Evolutionary conservation across 768 basidiomycete genomes (phyloP), one percentile per base, ranked within the genome.

Genomic region (Antrodiella citrinella): DNA sequence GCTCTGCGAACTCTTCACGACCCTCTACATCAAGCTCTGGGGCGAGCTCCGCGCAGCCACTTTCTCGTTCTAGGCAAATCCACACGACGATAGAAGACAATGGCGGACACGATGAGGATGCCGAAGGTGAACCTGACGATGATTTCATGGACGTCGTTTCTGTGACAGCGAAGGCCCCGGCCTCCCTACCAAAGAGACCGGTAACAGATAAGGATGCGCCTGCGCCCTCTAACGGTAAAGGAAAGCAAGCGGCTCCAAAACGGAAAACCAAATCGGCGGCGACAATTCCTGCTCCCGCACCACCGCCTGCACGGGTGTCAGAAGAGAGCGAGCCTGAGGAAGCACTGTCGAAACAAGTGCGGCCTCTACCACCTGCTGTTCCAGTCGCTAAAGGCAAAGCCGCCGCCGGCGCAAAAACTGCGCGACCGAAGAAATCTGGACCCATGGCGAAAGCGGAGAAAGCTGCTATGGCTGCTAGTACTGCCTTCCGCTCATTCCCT

Each of bases 81-180:
- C 45, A 44, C 23, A 43, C 46, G 43, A 50, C 26, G 23, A 53
- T 49, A 2, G 35, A 43, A 35, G 30, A 35, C 30, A 15, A 35
- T 7, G 30, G 30, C 30, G n/a, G n/a, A n/a, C 30, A 35, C 1
- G 52, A 51, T 7, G 26, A 10, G 2, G 42, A 55, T 20, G 50
- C 52, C 4, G 52, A 56, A 2, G 56, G 56, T 35, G 58, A 76
- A 46, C 59, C 63, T 0, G 77, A 74, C 19, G 72, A 75, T 21
- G 74, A 76, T 18, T 65, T 74, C 20, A 71, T 70, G 51, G 69
- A 74, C 50, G 59, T 72, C 43, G 52, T 74, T 47, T 65, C 67
- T 26, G 55, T 54, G 50, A 19, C 48, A 47, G 1, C 30, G 13
- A 43, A 50, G 25, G 22, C 47, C 30, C 18, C 15, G 30, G 7